A percentile compares a stretch with the other conserved stretches of the same genome.
Conservation (phyloP, 2,329 filamentous ascomycete genomes). For the Pseudocercospora ulei region DNA sequence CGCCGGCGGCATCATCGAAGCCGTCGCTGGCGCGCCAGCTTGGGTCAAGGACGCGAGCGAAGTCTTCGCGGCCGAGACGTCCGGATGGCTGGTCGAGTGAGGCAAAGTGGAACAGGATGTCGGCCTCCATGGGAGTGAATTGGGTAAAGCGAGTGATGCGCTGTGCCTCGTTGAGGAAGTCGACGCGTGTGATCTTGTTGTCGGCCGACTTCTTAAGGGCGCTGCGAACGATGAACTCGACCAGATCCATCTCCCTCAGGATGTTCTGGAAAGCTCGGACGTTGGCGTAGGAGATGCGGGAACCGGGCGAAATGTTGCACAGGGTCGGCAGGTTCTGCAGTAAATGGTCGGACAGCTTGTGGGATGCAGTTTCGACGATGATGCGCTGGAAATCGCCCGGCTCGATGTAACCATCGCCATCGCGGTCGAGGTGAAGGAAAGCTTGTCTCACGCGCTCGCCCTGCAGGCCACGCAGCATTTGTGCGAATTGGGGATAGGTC, state of each 20-base stretch:
- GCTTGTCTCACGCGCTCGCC: constrained; percentile 93
- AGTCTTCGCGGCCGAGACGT: constrained; percentile 69
- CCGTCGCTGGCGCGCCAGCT: constrained; percentile 61
- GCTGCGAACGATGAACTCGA: constrained; percentile 83
- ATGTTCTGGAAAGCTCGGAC: constrained; percentile 97
- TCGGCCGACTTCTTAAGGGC: constrained; percentile 74
- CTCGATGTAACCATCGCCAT: constrained; percentile 89
- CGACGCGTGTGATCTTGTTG: constrained; percentile 84
- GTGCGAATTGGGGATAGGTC: constrained; percentile 92
- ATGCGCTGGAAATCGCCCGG: constrained; percentile 95
- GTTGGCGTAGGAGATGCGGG: constrained; percentile 94
- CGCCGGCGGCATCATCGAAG: constrained; percentile 38
- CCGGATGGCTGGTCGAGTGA: constrained; percentile 83
- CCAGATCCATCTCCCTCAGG: constrained; percentile 93
- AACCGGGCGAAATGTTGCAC: constrained; percentile 85
- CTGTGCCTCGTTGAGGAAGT: constrained; percentile 90
- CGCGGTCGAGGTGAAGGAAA: constrained; percentile 82
- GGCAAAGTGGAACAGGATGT: constrained; percentile 97
- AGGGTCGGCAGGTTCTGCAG: constrained; percentile 82
- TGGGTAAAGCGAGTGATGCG: constrained; percentile 85
- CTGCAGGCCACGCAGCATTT: constrained; percentile 93
- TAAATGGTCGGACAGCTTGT: constrained; percentile 96
- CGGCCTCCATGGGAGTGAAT: constrained; percentile 97
- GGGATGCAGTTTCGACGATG: constrained; percentile 80
- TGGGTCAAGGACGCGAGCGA: constrained; percentile 87